Evolutionary conservation across 2,329 filamentous ascomycete species (phyloP).

Genomic region (Penicillium crustosum): DNA sequence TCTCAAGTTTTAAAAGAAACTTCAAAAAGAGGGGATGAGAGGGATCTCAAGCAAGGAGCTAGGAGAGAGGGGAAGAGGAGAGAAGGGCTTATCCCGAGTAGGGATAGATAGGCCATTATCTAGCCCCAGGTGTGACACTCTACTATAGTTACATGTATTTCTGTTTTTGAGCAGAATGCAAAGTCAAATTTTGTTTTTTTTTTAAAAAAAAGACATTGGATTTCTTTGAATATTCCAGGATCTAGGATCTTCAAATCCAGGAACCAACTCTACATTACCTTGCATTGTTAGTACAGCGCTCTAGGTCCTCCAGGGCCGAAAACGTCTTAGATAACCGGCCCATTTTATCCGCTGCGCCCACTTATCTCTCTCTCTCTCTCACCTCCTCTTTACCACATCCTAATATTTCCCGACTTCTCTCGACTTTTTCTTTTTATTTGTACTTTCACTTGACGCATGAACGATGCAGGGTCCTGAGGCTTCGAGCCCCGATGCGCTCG

Average conservation of each 20-base stretch:
- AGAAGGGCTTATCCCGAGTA: slow-evolving; percentile 18
- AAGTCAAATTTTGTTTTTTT: neutral
- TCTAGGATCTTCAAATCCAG: neutral
- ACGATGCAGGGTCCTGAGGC: slow-evolving; percentile 43
- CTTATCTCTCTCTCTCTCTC: slow-evolving; percentile 18
- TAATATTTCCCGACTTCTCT: neutral
- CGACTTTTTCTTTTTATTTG: slow-evolving; percentile 1
- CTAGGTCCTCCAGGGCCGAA: slow-evolving; percentile 17
- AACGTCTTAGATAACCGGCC: slow-evolving; percentile 30
- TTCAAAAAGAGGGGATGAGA: slow-evolving; percentile 5
- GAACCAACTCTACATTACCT: slow-evolving; percentile 8
- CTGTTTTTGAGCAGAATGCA: neutral
- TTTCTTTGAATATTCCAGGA: neutral
- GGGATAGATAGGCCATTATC: slow-evolving; percentile 10
- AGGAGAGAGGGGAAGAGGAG: slow-evolving; percentile 13
- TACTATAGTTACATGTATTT: neutral
- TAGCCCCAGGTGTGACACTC: neutral
- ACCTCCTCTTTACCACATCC: slow-evolving; percentile 3
- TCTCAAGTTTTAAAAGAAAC: neutral
- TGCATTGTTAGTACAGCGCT: neutral
- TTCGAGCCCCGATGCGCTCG: slow-evolving; percentile 39
- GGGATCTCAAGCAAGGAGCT: slow-evolving; percentile 22
- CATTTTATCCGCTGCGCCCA: slow-evolving; percentile 18
- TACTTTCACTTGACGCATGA: slow-evolving; percentile 30
- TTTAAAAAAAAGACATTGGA: neutral